These are phyloP conservation scores for Chloropicon primus DNA, from an alignment of 139 green algal genomes.

Conservation along the genomic window DNA sequence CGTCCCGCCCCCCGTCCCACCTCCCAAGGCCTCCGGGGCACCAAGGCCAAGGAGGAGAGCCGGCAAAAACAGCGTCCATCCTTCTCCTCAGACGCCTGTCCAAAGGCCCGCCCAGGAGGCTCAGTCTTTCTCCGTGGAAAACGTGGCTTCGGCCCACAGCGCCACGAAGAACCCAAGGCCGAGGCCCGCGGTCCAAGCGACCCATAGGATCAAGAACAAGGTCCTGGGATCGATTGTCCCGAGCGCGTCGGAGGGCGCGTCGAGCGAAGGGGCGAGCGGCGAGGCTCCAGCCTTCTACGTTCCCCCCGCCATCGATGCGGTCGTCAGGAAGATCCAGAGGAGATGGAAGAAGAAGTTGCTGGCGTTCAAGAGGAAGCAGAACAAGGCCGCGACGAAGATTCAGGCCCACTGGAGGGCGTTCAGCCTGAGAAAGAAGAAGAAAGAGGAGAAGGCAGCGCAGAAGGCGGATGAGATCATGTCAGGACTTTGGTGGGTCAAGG, in stretches of 20 bases:
- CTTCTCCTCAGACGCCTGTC: background rate
- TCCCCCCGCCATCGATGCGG: background rate
- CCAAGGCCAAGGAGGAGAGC: background rate
- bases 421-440: slow-evolving; percentile 2
- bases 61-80: background rate
- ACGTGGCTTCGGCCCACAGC: background rate
- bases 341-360: slow-evolving; percentile 7
- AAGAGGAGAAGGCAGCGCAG: slow-evolving; percentile 2
- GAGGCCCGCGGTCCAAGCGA: background rate
- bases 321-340: slow-evolving; percentile 10
- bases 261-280: background rate
- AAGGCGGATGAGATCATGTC: slow-evolving; percentile 1
- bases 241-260: background rate
- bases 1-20: too few relatives aligned
- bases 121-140: background rate
- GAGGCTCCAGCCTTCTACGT: slow-evolving; percentile 6
- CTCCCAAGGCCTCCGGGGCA: background rate
- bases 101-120: background rate
- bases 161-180: background rate
- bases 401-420: slow-evolving; percentile 8
- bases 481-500: slow-evolving; percentile 14
- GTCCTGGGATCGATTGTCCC: background rate
- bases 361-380: background rate
- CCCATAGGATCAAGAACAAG: background rate
- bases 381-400: background rate